Evolutionary conservation across 768 basidiomycete species (phyloP), one percentile per base, ranked within the genome.

Genomic region (Lactarius deliciosus): DNA sequence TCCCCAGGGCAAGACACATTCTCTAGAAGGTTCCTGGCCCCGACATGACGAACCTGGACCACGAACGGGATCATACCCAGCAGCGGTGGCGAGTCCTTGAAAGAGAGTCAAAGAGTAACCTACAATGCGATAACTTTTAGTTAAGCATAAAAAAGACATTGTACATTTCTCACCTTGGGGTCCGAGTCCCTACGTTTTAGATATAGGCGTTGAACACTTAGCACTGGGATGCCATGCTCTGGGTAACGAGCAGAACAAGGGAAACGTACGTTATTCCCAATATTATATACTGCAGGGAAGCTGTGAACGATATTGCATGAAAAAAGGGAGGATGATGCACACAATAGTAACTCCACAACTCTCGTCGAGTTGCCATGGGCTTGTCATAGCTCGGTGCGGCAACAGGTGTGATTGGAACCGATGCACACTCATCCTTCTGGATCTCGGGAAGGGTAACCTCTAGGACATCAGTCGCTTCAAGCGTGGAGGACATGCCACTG

Each of bases 341-440:
- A 90, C 90, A 70, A 73, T 91, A 91, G 73, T 92, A 92, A 61
- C 85, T 85, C 90, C 90, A 93, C 9, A 93, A 77, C 73, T 93
- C 91, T 72, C 75, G 82, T 59, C 87, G 81, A n/a, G 87, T 90
- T 7, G 90, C 89, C 8, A 88, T 73, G 0, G 90, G 90, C 64
- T 89, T 90, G 56, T 86, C 77, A 66, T 59, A 16, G 18, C 43
- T 40, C 55, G n/a, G 47, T 25, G 47, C n/a, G 47, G 22, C 10
- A 22, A 22, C 47, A 47, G 32, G 32, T 34, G 8, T 34, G 9
- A 34, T 34, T 34, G 8, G 32, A 10, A 34, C 9, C 9, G 32
- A 34, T 34, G 9, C 9, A 34, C 32, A 10, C 1, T 34, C 32
- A 34, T 34, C 9, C 32, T 34, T 10, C 32, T 34, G 32, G 32